Base-by-base conservation (phyloP, 192 early-diverging fungal species). In the Backusella liffmaniae region DNA sequence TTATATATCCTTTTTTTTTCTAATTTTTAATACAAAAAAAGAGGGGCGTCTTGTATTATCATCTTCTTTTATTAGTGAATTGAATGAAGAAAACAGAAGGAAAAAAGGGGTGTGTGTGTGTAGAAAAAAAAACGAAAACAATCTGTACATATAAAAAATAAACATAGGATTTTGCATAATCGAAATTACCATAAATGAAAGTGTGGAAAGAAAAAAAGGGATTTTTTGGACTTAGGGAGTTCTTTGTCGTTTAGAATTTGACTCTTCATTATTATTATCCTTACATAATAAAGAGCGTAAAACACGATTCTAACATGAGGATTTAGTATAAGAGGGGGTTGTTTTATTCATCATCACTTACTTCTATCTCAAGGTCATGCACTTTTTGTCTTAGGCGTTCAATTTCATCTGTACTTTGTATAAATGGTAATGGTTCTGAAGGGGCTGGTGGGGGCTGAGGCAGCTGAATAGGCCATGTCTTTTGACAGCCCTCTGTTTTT, bases 401-500 rank as follows among this genome's bases (percentile, higher is more conserved):
- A 53, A 72, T 71, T 39, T 79, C 51, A 49, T 71, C 65, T 41
- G 72, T 69, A 46, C 51, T 68, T 53, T 74, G 44, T 44, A 66
- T 74, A 44, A 69, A 39, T 23, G 73, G 72, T 23, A 79, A 70
- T 29, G 53, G 66, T 62, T 26, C 42, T 66, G 66, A 39, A 34
- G 73, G 44, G 37, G 70, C 34, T 59, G 67, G 49, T 65, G 62
- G 68, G 30, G 71, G 49, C 21, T 59, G 44, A 56, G 26, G 49
- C 21, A 72, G 73, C 4, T 76, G 66, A 26, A 34, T 18, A 23
- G 41, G 62, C n/a, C 56, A 74, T 15, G 41, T 26, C 26, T 10
- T 35, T 34, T 65, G 21, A 30, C 34, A 53, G 10, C 77, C 71
- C 67, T 89, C 88, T n/a, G 88, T 81, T 35, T 85, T 78, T 42